A percentile compares a stretch with the other conserved stretches of the same genome.
These are phyloP conservation scores for Dipteronia sinensis DNA, from an alignment of 345 rosid genomes.

Conservation along the genomic window DNA sequence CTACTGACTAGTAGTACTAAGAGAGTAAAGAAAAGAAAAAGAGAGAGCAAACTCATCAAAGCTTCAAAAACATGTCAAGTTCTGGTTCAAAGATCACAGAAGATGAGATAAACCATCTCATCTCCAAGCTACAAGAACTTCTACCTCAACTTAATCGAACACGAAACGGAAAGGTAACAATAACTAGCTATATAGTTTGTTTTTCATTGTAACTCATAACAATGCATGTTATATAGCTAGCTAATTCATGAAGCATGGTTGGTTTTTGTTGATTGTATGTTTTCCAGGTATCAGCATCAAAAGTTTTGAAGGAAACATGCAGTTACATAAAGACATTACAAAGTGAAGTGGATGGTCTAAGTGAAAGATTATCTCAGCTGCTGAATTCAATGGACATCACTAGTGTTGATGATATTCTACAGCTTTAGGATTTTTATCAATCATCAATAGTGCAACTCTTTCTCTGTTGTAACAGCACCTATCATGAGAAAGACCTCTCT, in stretches of 20 bases:
- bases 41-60: not conserved
- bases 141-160: slow-evolving; percentile 29
- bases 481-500: not conserved
- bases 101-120: slow-evolving; percentile 26
- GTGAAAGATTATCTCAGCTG: slow-evolving; percentile 50
- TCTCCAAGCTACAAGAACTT: slow-evolving; percentile 30
- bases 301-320: slow-evolving; percentile 50
- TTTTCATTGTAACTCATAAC: not conserved
- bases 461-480: not conserved
- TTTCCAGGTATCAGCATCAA: slow-evolving; percentile 42
- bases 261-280: no score
- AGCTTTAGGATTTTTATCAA: slow-evolving; percentile 8
- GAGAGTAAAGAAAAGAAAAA: not conserved
- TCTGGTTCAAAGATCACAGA: slow-evolving; percentile 22
- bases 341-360: slow-evolving; percentile 55
- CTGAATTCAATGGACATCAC: slow-evolving; percentile 40
- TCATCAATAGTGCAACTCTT: not conserved
- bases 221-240: no score
- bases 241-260: no score
- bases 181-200: not conserved
- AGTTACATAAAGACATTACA: slow-evolving; percentile 51
- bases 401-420: slow-evolving; percentile 25
- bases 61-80: slow-evolving; percentile 26
- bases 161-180: slow-evolving; percentile 28
- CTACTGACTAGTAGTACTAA: not conserved